phyloP scores from a whole-genome alignment of 2,329 filamentous ascomycete species.

The Paraconiothyrium brasiliense region DNA sequence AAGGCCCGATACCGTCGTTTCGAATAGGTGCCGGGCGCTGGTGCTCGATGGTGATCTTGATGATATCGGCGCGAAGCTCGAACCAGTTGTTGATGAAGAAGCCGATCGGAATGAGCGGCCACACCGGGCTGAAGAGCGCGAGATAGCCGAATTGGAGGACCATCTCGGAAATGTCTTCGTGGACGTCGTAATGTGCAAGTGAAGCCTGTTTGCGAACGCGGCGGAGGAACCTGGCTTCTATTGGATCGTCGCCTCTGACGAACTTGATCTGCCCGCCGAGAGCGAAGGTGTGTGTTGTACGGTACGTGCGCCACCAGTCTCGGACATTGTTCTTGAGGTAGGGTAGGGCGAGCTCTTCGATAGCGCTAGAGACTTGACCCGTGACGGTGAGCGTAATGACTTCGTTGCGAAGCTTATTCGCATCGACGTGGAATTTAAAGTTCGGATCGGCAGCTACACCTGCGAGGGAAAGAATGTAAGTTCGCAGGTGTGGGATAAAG shows the following conservation, averaged over 20 bases:
- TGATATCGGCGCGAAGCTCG: conserved; percentile 45
- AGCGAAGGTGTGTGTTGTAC: conserved; percentile 17
- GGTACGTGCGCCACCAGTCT: conserved; percentile 44
- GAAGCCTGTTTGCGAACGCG: conserved; percentile 41
- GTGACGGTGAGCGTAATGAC: conserved; percentile 47
- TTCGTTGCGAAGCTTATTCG: conserved; percentile 43
- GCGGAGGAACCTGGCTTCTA: conserved; percentile 40
- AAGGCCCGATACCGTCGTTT: conserved; percentile 45
- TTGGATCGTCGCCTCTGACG: conserved; percentile 35
- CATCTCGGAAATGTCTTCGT: conserved; percentile 48
- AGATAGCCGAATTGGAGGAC: conserved; percentile 49
- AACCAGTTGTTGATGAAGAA: conserved; percentile 51
- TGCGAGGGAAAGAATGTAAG: conserved; percentile 27
- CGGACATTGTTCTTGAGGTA: conserved; percentile 39
- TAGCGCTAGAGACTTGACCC: conserved; percentile 40
- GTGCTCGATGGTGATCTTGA: conserved; percentile 46
- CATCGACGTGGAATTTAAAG: conserved; percentile 36
- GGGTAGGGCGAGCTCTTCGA: conserved; percentile 42
- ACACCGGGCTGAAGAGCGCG: conserved; percentile 46
- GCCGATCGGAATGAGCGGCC: conserved; percentile 46
- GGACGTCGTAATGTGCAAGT: conserved; percentile 44
- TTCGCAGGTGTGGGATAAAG: conserved; percentile 36
- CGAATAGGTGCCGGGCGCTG: conserved; percentile 40
- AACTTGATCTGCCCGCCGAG: conserved; percentile 2
- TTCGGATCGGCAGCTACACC: conserved; percentile 22